A percentile compares a stretch with the other conserved stretches of the same genome.
Evolutionary conservation across 805 yeast species (phyloP).

Genomic region (Wickerhamiella vanderwaltii): DNA sequence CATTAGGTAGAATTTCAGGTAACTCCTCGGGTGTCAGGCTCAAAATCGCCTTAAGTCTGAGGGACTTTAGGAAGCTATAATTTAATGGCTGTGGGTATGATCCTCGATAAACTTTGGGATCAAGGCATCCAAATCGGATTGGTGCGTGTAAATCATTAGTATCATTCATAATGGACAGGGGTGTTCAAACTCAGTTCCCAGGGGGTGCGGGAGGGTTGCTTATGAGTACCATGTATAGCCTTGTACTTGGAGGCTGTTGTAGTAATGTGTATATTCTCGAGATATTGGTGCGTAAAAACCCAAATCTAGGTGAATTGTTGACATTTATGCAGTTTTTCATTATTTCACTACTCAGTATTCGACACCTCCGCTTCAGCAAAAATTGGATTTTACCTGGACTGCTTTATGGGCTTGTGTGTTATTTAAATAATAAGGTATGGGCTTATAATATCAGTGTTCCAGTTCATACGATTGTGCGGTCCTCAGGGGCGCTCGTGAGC

Average conservation of each 20-base stretch:
- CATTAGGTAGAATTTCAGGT: conserved; percentile 43
- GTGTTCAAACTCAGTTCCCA: too few species aligned
- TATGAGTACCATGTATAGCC: conserved; percentile 18
- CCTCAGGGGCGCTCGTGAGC: conserved; percentile 51
- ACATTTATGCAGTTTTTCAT: conserved; percentile 47
- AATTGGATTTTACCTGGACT: conserved; percentile 36
- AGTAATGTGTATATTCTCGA: conserved; percentile 56
- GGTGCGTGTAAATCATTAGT: too few species aligned
- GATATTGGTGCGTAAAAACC: conserved; percentile 31
- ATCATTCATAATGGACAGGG: too few species aligned
- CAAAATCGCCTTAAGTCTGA: conserved; percentile 57
- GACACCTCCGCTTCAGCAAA: not conserved
- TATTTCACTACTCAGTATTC: conserved; percentile 29
- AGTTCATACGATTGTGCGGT: conserved; percentile 51
- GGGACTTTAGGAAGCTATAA: conserved; percentile 50
- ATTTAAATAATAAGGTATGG: conserved; percentile 48
- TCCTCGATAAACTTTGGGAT: conserved; percentile 65
- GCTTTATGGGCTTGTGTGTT: conserved; percentile 40
- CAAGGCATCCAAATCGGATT: conserved; percentile 58
- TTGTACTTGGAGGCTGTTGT: conserved; percentile 66
- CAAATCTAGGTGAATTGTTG: conserved; percentile 38
- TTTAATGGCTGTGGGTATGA: conserved; percentile 75
- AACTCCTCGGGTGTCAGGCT: conserved; percentile 66
- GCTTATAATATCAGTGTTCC: conserved; percentile 49
- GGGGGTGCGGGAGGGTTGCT: too few species aligned